A percentile compares a stretch with the other conserved stretches of the same genome.
Evolutionary conservation across 257 asterid genomes (phyloP).

Genomic region (Nicotiana knightiana): DNA sequence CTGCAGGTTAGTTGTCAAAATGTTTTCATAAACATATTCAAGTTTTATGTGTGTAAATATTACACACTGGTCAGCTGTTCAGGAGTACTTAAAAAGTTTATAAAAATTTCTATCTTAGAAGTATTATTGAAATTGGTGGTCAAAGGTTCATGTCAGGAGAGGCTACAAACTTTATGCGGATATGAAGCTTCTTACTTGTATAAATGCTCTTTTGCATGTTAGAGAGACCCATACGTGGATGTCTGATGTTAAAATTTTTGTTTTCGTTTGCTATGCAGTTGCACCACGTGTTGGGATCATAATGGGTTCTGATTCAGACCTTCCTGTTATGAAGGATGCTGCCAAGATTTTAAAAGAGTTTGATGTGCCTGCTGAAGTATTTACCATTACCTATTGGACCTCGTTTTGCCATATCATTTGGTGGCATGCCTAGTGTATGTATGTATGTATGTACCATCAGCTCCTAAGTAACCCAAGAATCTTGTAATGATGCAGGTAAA

Average conservation of each 20-base stretch:
- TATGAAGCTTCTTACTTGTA: no score
- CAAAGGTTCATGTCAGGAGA: no score
- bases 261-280: conserved; percentile 31
- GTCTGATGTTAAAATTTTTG: background rate
- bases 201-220: no score
- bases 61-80: background rate
- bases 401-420: background rate
- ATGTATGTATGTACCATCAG: background rate
- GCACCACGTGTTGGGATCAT: conserved; percentile 89
- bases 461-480: background rate
- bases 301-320: conserved; percentile 99
- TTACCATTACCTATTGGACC: conserved; percentile 3
- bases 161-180: no score
- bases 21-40: background rate
- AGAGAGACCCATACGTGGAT: no score
- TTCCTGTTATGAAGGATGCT: conserved; percentile 98
- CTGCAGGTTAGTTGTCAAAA: conserved; percentile 40
- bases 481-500: conserved; percentile 50
- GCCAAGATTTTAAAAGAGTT: conserved; percentile 76
- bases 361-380: conserved; percentile 81
- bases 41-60: background rate
- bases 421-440: background rate
- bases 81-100: background rate
- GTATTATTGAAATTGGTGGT: no score
- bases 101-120: no score